Percentiles rank a stretch among this genome's conserved stretches.
phyloP scores from a whole-genome alignment of 1,284 basidiomycete species.

The Takashimella koratensis region DNA sequence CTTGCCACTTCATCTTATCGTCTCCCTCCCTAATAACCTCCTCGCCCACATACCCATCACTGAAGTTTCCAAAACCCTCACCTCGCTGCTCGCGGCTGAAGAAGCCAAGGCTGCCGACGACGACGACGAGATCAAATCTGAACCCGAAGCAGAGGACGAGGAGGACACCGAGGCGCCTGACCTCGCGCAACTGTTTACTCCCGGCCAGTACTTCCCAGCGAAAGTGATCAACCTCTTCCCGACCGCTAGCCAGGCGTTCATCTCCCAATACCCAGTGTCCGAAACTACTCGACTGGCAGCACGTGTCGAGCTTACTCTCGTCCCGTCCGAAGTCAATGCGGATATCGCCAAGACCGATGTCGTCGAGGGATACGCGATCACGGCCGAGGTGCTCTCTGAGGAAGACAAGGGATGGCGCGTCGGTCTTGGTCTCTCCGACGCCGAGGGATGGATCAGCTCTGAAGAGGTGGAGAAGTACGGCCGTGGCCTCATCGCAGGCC shows the following conservation, averaged over 20 bases:
- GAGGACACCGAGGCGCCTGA: constrained; percentile 60
- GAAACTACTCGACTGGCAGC: constrained; percentile 46
- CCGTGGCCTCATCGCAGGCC: constrained; percentile 53
- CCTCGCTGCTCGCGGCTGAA: constrained; percentile 54
- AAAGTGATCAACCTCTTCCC: constrained; percentile 57
- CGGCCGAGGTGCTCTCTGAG: constrained; percentile 72
- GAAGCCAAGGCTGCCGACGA: constrained; percentile 52
- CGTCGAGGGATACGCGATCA: constrained; percentile 69
- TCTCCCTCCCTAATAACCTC: constrained; percentile 93
- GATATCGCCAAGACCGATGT: constrained; percentile 78
- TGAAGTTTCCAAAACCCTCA: constrained; percentile 82
- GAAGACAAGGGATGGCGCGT: constrained; percentile 96
- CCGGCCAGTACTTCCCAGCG: constrained; percentile 82
- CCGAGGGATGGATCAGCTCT: constrained; percentile 72
- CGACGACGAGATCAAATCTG: constrained; percentile 53
- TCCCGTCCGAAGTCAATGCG: constrained; percentile 80
- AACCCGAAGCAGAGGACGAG: constrained; percentile 45
- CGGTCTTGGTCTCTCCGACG: constrained; percentile 69
- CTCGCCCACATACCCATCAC: constrained; percentile 94
- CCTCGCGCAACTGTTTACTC: constrained; percentile 68
- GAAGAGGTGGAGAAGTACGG: constrained; percentile 56
- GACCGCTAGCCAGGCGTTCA: constrained; percentile 42
- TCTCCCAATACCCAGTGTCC: constrained; percentile 46
- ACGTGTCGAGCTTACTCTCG: constrained; percentile 81
- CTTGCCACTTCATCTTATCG: constrained; percentile 81